These are phyloP conservation scores for Penicillium bovifimosum DNA, from an alignment of 495 filamentous ascomycete genomes.

Conservation along the genomic window DNA sequence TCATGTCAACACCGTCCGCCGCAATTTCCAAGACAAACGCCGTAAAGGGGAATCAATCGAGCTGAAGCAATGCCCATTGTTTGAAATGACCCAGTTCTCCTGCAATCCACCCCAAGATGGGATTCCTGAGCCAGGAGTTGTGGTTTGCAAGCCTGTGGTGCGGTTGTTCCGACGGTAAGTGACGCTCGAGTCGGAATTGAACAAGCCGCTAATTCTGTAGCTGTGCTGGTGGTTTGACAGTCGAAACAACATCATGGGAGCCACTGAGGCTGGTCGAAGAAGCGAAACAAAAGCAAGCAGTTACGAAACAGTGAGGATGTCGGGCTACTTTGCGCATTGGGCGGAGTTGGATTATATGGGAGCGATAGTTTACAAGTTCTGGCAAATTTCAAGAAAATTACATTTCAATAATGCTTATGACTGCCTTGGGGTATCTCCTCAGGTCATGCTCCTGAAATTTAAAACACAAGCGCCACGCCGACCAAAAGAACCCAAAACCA, in stretches of 20 bases:
- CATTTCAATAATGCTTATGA: constrained; percentile 15
- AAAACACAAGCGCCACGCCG: constrained; percentile 16
- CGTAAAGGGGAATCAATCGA: constrained; percentile 46
- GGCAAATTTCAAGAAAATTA: constrained; percentile 1
- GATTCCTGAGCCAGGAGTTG: constrained; percentile 48
- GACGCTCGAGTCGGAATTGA: background rate
- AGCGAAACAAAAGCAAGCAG: constrained; percentile 18
- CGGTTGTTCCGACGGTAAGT: constrained; percentile 74
- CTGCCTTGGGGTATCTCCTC: constrained; percentile 37
- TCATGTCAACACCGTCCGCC: constrained; percentile 36
- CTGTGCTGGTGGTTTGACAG: constrained; percentile 67
- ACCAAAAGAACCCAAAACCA: constrained; percentile 11
- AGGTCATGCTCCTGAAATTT: constrained; percentile 24
- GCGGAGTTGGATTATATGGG: constrained; percentile 22
- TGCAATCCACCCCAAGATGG: constrained; percentile 58
- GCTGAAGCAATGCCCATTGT: constrained; percentile 62
- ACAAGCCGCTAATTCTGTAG: constrained; percentile 38
- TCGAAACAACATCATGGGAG: constrained; percentile 83
- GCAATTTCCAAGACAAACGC: constrained; percentile 41
- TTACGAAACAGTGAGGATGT: background rate
- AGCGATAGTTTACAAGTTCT: constrained; percentile 10
- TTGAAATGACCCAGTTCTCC: constrained; percentile 77
- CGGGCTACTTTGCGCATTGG: constrained; percentile 16
- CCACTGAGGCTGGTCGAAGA: constrained; percentile 28
- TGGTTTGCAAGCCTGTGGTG: constrained; percentile 69